These are phyloP conservation scores for Ogataea saltuana DNA, from an alignment of 805 yeast genomes.

Conservation along the genomic window DNA sequence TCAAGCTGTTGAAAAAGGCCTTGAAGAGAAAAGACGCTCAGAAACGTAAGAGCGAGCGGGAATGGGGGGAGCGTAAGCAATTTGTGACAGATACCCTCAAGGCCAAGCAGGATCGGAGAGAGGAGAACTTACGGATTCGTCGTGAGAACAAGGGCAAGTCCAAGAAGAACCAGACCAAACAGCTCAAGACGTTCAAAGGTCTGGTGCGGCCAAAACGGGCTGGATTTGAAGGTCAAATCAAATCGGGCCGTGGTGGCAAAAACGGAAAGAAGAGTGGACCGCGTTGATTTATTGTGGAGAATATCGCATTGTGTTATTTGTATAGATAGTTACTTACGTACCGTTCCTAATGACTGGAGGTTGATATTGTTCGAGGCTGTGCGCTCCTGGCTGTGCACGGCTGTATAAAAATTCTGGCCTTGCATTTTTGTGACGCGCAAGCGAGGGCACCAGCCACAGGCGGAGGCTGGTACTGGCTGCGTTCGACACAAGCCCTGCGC, in stretches of 20 bases:
- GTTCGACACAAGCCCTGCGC: no score
- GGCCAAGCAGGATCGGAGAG: slow-evolving; percentile 82
- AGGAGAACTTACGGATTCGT: slow-evolving; percentile 84
- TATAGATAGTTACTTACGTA: no score
- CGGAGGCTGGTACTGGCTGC: no score
- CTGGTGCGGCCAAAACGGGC: slow-evolving; percentile 56
- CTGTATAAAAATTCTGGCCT: not conserved
- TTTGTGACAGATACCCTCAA: slow-evolving; percentile 72
- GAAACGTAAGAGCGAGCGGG: slow-evolving; percentile 83
- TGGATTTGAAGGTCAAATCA: slow-evolving; percentile 79
- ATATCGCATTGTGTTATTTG: no score
- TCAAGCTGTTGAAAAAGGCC: slow-evolving; percentile 80
- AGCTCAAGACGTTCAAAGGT: slow-evolving; percentile 63
- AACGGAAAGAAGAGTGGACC: slow-evolving; percentile 9
- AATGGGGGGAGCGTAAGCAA: slow-evolving; percentile 90
- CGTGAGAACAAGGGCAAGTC: slow-evolving; percentile 82
- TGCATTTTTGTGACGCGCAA: no score
- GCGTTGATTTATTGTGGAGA: no score
- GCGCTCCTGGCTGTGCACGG: not conserved
- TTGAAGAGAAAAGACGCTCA: slow-evolving; percentile 78
- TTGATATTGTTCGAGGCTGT: not conserved
- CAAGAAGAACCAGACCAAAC: slow-evolving; percentile 70
- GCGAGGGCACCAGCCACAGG: no score
- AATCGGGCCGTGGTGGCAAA: slow-evolving; percentile 22
- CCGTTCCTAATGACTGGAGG: no score